Evolutionary conservation across 495 filamentous ascomycete genomes (phyloP), one percentile per base, ranked within the genome.

Genomic region (Niebla homalea): DNA sequence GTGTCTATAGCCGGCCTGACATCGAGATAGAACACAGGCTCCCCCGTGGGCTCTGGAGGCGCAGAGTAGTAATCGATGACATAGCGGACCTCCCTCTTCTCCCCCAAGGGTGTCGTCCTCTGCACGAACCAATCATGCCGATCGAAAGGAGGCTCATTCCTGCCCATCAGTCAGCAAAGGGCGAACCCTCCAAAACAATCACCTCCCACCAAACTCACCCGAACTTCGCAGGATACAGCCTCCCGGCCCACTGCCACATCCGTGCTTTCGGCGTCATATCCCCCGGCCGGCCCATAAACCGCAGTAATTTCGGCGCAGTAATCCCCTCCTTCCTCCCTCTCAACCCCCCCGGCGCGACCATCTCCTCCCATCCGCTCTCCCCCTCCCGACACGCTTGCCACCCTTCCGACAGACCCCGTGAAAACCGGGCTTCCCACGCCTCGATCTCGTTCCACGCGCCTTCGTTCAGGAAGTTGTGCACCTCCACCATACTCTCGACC

Each of bases 41-140:
- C 88, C 2, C 92, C 92, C 0, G 80, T 88, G 4, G 85, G 81
- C 56, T 98, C 92, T 0, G 85, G 83, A 16, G 82, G 79, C 0
- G 79, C 93, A 7, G 83, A 83, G 66, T 99, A 99, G 65, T 97
- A 99, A 61, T 99, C 92, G 59, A 99, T 99, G 45, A 99, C 83
- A 62, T 99, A 99, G 52, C 92, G 76, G 40, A 94, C 73, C 71
- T 96, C 87, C 62, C 78, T 80, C 50, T 62, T 64, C 55, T 67
- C 50, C 16, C 77, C 72, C 5, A 77, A 74, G n/a, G 79, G 66
- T 16, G 73, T 65, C 20, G 77, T 70, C 39, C 92, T 76, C 56
- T 81, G 73, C 22, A 98, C 83, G 60, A 81, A 97, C 92, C 92
- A 98, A 62, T 98, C 92, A 60, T 98, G 92, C 48, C 92, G 80